A percentile compares a stretch with the other conserved stretches of the same genome.
phyloP scores from a whole-genome alignment of 169 alveolate genomes.

The Ichthyophthirius multifiliis region DNA sequence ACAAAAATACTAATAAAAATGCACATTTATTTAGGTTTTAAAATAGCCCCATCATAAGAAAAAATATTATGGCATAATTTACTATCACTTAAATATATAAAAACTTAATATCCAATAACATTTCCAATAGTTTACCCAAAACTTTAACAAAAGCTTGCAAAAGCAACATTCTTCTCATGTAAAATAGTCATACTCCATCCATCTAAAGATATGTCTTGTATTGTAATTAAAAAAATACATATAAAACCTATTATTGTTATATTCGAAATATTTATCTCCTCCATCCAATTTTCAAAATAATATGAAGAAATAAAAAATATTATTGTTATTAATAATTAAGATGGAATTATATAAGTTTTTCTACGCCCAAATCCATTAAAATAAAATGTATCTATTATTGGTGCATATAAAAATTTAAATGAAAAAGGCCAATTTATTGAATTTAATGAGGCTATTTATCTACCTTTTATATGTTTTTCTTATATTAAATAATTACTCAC shows the following conservation, averaged over 20 bases:
- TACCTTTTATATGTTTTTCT: not conserved
- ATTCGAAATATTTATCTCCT: not conserved
- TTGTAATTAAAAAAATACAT: not conserved
- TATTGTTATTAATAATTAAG: not conserved
- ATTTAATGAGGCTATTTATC: not conserved
- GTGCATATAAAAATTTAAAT: constrained; percentile 1
- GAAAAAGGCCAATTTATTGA: not conserved
- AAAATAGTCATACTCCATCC: not conserved
- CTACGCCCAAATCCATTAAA: not conserved
- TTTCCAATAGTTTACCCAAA: not conserved
- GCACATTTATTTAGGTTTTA: not conserved
- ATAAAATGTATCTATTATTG: not conserved
- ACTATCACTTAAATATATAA: not conserved
- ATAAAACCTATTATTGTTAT: not conserved
- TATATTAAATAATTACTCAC: not conserved
- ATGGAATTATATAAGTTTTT: constrained; percentile 4
- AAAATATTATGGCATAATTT: not conserved
- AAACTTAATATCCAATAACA: not conserved
- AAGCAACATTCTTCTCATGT: not conserved
- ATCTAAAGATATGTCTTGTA: not conserved
- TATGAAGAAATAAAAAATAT: not conserved
- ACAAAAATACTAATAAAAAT: not conserved
- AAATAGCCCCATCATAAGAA: not conserved
- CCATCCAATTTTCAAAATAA: not conserved
- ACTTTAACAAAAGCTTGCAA: not conserved